phyloP scores from a whole-genome alignment of 1,284 basidiomycete species.

The Puccinia coronata region DNA sequence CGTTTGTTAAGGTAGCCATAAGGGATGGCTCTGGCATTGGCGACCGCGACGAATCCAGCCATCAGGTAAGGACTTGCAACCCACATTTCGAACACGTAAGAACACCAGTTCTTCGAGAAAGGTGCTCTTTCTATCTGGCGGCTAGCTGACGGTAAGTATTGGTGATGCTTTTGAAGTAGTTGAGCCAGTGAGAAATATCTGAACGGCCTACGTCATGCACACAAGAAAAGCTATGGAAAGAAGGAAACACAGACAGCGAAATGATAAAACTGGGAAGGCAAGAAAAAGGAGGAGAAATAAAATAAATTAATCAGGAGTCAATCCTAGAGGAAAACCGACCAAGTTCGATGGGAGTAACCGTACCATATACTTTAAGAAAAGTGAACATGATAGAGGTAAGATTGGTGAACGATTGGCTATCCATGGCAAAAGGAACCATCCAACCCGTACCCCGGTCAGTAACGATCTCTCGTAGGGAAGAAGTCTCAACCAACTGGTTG shows the following conservation, averaged over 20 bases:
- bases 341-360: not conserved
- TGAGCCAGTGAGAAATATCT: not conserved
- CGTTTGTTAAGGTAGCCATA: not conserved
- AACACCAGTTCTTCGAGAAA: not conserved
- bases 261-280: not conserved
- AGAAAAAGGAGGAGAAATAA: not conserved
- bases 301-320: not conserved
- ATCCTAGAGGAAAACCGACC: not conserved
- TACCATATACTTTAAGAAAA: not conserved
- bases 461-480: not conserved
- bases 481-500: not conserved
- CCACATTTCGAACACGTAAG: not conserved
- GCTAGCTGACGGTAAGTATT: not conserved
- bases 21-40: slow-evolving; percentile 12
- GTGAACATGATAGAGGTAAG: not conserved
- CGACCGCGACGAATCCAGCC: not conserved
- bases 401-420: not conserved
- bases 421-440: not conserved
- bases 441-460: not conserved
- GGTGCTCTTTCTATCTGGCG: not conserved
- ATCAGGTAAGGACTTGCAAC: slow-evolving; percentile 14
- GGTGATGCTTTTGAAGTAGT: not conserved
- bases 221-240: slow-evolving; percentile 2
- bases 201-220: not conserved
- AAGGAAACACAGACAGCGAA: not conserved